Conservation (phyloP, 192 early-diverging fungal genomes). For the Diversispora eburnea region DNA sequence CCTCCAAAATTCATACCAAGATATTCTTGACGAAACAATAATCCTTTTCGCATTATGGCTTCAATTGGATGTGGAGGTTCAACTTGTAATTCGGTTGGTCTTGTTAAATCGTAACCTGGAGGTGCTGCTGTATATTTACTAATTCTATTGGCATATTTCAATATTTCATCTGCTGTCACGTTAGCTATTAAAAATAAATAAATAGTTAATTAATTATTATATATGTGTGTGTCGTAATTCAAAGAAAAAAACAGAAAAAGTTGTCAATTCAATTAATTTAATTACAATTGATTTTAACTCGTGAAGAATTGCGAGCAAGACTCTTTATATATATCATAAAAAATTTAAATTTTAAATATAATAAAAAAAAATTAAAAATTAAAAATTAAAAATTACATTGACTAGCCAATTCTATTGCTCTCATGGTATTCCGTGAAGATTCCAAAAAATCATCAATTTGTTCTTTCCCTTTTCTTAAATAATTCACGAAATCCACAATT, state of each 20-base stretch:
- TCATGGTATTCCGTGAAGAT: constrained; percentile 24
- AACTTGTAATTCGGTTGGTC: constrained; percentile 17
- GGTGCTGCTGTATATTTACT: constrained; percentile 46
- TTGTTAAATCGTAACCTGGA: constrained; percentile 36
- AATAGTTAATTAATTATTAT: too few relatives aligned
- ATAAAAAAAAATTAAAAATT: not conserved
- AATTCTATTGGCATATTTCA: constrained; percentile 44
- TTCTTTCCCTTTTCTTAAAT: constrained; percentile 30
- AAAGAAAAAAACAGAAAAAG: too few relatives aligned
- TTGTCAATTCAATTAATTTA: too few relatives aligned
- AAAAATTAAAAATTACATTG: constrained; percentile 27
- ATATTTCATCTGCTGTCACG: constrained; percentile 38
- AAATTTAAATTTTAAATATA: not conserved
- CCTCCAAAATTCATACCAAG: constrained; percentile 28
- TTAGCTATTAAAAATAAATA: not conserved
- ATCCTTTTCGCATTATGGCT: constrained; percentile 38
- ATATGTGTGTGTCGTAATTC: too few relatives aligned
- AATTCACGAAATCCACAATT: constrained; percentile 33
- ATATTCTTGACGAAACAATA: constrained; percentile 40
- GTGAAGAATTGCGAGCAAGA: too few relatives aligned
- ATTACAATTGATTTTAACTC: too few relatives aligned
- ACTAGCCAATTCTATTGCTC: constrained; percentile 32
- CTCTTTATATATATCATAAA: not conserved
- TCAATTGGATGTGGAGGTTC: constrained; percentile 48
- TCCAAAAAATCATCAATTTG: constrained; percentile 32